These are phyloP conservation scores for Curvularia spicifera DNA, from an alignment of 2,329 filamentous ascomycete genomes.

Conservation along the genomic window DNA sequence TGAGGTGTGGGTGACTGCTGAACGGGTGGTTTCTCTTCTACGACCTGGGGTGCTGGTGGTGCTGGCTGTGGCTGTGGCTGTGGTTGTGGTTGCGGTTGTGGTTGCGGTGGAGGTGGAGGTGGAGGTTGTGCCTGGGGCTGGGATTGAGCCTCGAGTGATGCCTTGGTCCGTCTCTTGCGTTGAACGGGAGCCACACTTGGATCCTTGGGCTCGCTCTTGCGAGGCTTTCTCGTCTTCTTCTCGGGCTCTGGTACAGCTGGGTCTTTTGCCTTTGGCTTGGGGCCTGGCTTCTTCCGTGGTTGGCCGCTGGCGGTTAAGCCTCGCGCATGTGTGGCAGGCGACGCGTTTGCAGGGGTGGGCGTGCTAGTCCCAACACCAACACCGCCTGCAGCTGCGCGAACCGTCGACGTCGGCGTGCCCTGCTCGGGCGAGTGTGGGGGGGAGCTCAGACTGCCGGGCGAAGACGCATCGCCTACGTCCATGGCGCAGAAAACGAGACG, in stretches of 20 bases:
- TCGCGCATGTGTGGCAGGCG: constrained; percentile 34
- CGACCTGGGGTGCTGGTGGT: constrained; percentile 30
- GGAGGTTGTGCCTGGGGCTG: constrained; percentile 18
- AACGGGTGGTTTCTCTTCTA: constrained; percentile 36
- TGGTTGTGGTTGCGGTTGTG: constrained; percentile 15
- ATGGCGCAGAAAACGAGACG: constrained; percentile 34
- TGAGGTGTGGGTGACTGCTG: constrained; percentile 38
- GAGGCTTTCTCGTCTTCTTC: constrained; percentile 54
- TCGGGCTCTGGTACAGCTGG: constrained; percentile 46
- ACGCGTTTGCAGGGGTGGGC: constrained; percentile 40
- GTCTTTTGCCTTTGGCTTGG: constrained; percentile 52
- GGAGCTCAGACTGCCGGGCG: constrained; percentile 47
- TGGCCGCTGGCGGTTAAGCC: constrained; percentile 45
- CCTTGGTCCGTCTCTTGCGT: constrained; percentile 58
- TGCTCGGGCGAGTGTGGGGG: constrained; percentile 49
- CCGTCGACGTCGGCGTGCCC: constrained; percentile 43
- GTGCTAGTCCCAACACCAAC: constrained; percentile 42
- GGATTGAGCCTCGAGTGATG: constrained; percentile 44
- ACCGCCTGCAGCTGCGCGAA: constrained; percentile 38
- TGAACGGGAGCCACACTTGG: constrained; percentile 51
- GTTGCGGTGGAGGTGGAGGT: constrained; percentile 21
- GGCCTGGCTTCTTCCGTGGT: constrained; percentile 52
- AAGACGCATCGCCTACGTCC: constrained; percentile 44
- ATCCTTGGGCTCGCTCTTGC: constrained; percentile 59
- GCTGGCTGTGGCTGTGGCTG: constrained; percentile 32